Evolutionary conservation across 768 basidiomycete species (phyloP), one percentile per base, ranked within the genome.

Genomic region (Termitomyces heimii): DNA sequence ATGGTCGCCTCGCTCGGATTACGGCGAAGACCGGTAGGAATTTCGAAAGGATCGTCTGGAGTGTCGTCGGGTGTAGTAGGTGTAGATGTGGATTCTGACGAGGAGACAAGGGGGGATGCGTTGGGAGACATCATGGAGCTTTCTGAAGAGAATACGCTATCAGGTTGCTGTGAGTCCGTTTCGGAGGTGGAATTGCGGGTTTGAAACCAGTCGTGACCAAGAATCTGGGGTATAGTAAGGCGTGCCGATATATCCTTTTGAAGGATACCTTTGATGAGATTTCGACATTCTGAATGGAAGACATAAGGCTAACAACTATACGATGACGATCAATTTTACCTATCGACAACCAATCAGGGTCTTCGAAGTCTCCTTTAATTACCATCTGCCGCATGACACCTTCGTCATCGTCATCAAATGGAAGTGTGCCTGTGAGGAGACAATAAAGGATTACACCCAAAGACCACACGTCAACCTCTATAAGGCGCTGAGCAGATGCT

Each of bases 401-500:
- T 71, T 94, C 92, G 67, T 94, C 87, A 56, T 95, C 94, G 62
- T 94, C 89, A 64, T 94, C 92, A 65, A 94, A 95, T 2, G 93
- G 93, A 18, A 95, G 73, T 9, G 89, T 91, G 7, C 94, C 95
- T 0, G 92, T 94, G 44, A 97, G 78, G 32, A 97, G 80, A 52
- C 86, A 88, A 67, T 94, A 96, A 13, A 98, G 76, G 53, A 98
- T 97, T 60, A 97, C 82, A 0, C 94, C 94, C 50, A 96, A 77
- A 5, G 94, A 98, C 94, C 94, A 98, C 34, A 95, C 78, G 66
- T 98, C 94, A 47, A 96, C 94, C 81, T 98, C 94, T 90, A 72
- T 12, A 44, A 37, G 42, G 53, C n/a, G 40, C 58, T 70, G 54
- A 67, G 40, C 34, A 48, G 13, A 43, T 42, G 54, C 39, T 29